These are phyloP conservation scores for Anisodus tanguticus DNA, from an alignment of 257 asterid genomes.

Conservation along the genomic window DNA sequence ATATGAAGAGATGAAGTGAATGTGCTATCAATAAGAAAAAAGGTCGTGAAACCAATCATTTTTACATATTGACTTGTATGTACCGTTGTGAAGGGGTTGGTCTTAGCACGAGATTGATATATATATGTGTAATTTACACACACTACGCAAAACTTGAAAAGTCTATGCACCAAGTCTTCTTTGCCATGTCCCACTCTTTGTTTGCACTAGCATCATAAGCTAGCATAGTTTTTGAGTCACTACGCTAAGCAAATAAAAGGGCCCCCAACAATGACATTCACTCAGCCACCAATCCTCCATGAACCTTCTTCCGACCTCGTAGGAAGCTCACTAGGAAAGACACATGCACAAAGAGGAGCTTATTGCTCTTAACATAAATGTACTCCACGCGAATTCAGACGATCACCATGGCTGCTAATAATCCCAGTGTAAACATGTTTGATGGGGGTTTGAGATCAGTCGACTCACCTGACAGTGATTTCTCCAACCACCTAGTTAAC, in stretches of 20 bases:
- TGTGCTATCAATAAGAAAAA: not conserved
- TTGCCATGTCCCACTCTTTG: constrained; percentile 39
- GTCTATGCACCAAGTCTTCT: constrained; percentile 70
- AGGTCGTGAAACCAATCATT: constrained; percentile 14
- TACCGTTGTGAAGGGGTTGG: constrained; percentile 37
- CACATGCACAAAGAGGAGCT: constrained; percentile 27
- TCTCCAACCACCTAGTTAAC: constrained; percentile 35
- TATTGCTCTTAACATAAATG: constrained; percentile 30
- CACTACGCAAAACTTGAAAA: constrained; percentile 27
- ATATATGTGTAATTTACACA: not conserved
- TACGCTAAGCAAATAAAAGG: not conserved
- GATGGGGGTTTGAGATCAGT: constrained; percentile 30
- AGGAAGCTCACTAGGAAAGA: constrained; percentile 62
- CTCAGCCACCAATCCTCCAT: constrained; percentile 19
- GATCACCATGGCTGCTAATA: constrained; percentile 48
- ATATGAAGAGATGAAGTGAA: not conserved
- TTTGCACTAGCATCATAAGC: constrained; percentile 33
- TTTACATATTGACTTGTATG: constrained; percentile 25
- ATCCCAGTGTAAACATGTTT: constrained; percentile 34
- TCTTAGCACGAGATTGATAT: constrained; percentile 50
- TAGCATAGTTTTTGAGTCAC: not conserved
- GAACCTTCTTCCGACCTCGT: constrained; percentile 67
- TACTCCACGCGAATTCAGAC: not conserved
- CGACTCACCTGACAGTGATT: constrained; percentile 7
- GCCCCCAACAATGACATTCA: constrained; percentile 19